These are phyloP conservation scores for Zopfia rhizophila DNA, from an alignment of 2,329 filamentous ascomycete genomes.

Conservation along the genomic window DNA sequence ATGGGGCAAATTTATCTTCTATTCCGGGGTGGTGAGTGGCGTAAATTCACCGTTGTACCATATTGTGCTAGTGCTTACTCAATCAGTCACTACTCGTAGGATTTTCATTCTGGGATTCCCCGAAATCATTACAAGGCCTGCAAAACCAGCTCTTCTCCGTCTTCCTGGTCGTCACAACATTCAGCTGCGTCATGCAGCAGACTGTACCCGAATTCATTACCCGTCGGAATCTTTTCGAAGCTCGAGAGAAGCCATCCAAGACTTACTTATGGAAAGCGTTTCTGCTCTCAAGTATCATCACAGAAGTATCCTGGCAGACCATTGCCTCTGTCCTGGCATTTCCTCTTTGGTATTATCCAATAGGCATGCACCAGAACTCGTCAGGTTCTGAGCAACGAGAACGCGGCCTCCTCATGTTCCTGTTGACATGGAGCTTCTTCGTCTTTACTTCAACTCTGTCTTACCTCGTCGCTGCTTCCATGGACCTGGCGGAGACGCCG, in stretches of 20 bases:
- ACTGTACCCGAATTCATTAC: constrained; percentile 66
- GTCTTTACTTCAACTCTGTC: constrained; percentile 75
- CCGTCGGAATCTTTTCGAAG: constrained; percentile 67
- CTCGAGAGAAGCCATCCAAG: constrained; percentile 71
- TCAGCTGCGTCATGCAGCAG: constrained; percentile 58
- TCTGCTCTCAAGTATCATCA: constrained; percentile 73
- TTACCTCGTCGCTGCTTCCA: constrained; percentile 34
- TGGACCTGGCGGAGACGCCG: constrained; percentile 25
- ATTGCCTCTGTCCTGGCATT: constrained; percentile 71
- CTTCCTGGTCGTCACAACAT: constrained; percentile 60
- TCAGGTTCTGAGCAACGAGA: constrained; percentile 43
- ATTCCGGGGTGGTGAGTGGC: constrained; percentile 30
- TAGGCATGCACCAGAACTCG: constrained; percentile 31
- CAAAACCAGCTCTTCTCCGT: constrained; percentile 59
- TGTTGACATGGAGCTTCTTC: constrained; percentile 72
- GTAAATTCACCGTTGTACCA: no score
- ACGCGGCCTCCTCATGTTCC: constrained; percentile 69
- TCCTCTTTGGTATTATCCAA: constrained; percentile 72
- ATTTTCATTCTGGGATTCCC: constrained; percentile 41
- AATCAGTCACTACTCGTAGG: constrained; percentile 41
- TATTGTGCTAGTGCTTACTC: no score
- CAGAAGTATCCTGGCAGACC: constrained; percentile 74
- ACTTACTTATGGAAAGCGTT: constrained; percentile 80
- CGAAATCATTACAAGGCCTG: constrained; percentile 46
- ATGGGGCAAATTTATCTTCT: constrained; percentile 38